Evolutionary conservation across 805 yeast species (phyloP).

Genomic region (Wickerhamiella allomyrinae): DNA sequence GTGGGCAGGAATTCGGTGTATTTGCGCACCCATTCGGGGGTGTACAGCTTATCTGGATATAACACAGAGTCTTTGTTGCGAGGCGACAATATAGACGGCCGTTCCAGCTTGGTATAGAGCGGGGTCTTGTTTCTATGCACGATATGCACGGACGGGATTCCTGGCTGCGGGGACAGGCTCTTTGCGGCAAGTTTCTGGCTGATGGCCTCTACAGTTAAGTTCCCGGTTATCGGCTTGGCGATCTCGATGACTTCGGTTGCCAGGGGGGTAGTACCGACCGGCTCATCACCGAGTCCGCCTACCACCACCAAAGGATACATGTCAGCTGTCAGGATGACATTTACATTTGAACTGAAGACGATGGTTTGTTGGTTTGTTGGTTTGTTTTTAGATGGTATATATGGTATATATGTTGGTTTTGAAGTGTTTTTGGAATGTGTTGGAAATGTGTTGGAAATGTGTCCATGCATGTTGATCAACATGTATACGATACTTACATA

Average conservation of each 20-base stretch:
- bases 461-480: no score
- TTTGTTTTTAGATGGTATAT: no score
- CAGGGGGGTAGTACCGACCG: not conserved
- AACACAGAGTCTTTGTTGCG: conserved; percentile 28
- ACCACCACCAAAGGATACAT: conserved; percentile 4
- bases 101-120: conserved; percentile 6
- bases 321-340: conserved; percentile 1
- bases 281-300: conserved; percentile 2
- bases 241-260: not conserved
- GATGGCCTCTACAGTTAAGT: not conserved
- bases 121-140: conserved; percentile 3
- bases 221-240: not conserved
- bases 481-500: no score
- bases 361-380: no score
- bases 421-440: no score
- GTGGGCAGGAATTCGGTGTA: conserved; percentile 36
- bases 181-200: not conserved
- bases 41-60: conserved; percentile 31
- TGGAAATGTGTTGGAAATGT: no score
- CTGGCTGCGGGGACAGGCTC: not conserved
- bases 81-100: conserved; percentile 31
- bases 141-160: not conserved
- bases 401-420: no score
- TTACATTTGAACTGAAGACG: no score
- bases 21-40: conserved; percentile 39